phyloP scores from a whole-genome alignment of 177 flowering plant genomes.

The Vitis hybrid region DNA sequence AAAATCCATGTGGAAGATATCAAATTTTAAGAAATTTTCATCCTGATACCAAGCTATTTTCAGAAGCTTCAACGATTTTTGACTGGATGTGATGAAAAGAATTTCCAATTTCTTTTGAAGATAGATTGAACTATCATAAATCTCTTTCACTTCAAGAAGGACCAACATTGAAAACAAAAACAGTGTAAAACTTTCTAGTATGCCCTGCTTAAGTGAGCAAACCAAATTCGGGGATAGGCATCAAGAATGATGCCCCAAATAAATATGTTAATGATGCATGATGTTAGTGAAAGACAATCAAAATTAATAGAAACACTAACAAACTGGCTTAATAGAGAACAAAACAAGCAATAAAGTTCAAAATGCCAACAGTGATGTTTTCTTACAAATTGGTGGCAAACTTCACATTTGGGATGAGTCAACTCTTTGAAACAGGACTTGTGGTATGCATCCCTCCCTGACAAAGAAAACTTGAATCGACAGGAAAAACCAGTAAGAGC shows the following conservation, averaged over 20 bases:
- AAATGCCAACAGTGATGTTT: neutral
- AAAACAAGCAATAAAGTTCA: neutral
- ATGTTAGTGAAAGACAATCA: neutral
- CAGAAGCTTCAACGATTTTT: too few relatives aligned
- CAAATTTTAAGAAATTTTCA: too few relatives aligned
- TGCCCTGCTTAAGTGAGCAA: too few relatives aligned
- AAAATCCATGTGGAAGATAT: too few relatives aligned
- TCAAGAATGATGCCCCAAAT: neutral
- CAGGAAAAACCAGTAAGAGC: constrained; percentile 32
- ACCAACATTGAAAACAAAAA: too few relatives aligned
- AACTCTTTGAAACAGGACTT: constrained; percentile 88
- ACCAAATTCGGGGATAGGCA: too few relatives aligned
- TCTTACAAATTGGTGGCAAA: constrained; percentile 92
- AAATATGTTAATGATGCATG: neutral
- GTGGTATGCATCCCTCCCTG: constrained; percentile 83
- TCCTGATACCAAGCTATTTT: too few relatives aligned
- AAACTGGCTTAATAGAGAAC: neutral
- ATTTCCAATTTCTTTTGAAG: too few relatives aligned
- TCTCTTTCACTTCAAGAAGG: too few relatives aligned
- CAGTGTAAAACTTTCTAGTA: too few relatives aligned
- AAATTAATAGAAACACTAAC: neutral
- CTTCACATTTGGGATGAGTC: constrained; percentile 98
- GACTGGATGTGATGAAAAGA: too few relatives aligned
- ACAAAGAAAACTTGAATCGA: constrained; percentile 86
- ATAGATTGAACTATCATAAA: too few relatives aligned